Percentiles rank a stretch among this genome's conserved stretches.
Conservation (phyloP, 2,329 filamentous ascomycete species). For the Trichoderma atroviride region DNA sequence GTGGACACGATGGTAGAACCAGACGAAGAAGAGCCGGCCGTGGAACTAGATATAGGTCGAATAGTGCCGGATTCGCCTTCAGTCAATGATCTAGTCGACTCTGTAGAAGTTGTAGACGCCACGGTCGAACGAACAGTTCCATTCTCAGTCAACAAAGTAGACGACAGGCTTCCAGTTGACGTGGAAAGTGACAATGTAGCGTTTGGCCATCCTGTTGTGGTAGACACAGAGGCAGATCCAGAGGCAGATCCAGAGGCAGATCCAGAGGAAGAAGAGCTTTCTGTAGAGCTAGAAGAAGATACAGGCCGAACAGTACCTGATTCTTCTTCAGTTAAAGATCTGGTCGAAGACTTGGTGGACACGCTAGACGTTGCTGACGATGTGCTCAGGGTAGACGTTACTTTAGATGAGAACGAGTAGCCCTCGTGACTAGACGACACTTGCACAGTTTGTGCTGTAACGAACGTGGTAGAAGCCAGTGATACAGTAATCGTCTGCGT, state of each 20-base stretch:
- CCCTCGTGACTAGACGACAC: neutral
- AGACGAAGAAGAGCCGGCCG: neutral
- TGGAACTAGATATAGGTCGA: slow-evolving; percentile 6
- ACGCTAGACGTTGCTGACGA: neutral
- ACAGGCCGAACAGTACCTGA: neutral
- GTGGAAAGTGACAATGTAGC: neutral
- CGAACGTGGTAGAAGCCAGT: slow-evolving; percentile 10
- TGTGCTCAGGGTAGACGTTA: neutral
- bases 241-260: neutral
- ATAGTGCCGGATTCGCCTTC: slow-evolving; percentile 9
- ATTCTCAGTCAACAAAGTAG: neutral
- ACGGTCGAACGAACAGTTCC: neutral
- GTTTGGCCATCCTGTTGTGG: neutral
- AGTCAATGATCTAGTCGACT: neutral
- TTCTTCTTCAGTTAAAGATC: neutral
- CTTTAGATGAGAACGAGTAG: slow-evolving; percentile 16
- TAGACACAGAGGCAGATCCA: neutral
- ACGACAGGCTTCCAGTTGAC: neutral
- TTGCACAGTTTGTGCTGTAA: slow-evolving; percentile 13
- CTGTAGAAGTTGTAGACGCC: neutral
- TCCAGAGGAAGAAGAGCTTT: neutral
- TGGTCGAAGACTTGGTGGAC: neutral
- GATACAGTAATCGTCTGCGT: slow-evolving; percentile 14
- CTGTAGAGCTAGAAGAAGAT: neutral
- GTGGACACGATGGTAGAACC: neutral